Percentiles rank a stretch among this genome's conserved stretches.
Evolutionary conservation across 352 stramenopile genomes (phyloP).

Genomic region (Phytopythium aichiense): DNA sequence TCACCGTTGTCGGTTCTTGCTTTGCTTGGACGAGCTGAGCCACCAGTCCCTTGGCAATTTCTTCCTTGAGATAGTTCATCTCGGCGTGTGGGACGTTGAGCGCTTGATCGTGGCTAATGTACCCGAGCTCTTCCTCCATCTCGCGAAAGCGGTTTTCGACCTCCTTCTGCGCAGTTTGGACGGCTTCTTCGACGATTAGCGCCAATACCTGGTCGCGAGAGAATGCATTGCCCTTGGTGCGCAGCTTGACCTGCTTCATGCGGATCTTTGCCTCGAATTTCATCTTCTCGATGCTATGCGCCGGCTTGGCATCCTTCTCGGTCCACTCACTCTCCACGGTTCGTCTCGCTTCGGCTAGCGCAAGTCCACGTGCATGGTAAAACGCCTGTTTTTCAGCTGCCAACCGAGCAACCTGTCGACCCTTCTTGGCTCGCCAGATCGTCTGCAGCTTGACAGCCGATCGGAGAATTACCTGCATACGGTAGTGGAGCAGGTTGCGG

Average conservation of each 20-base stretch:
- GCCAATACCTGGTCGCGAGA: constrained; percentile 75
- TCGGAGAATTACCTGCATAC: constrained; percentile 58
- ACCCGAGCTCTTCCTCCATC: constrained; percentile 84
- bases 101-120: constrained; percentile 42
- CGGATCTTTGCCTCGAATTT: constrained; percentile 93
- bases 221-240: constrained; percentile 79
- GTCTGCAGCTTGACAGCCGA: constrained; percentile 84
- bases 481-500: constrained; percentile 79
- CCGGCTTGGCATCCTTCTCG: constrained; percentile 63
- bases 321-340: constrained; percentile 70
- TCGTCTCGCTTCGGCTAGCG: constrained; percentile 55
- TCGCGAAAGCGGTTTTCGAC: constrained; percentile 81
- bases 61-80: constrained; percentile 49
- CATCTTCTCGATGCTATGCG: constrained; percentile 85
- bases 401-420: constrained; percentile 57
- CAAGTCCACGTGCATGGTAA: constrained; percentile 79
- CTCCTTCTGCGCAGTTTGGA: constrained; percentile 72
- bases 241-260: constrained; percentile 90
- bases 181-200: constrained; percentile 81
- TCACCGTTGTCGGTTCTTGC: constrained; percentile 40
- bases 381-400: constrained; percentile 88
- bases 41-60: constrained; percentile 66
- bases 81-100: constrained; percentile 41
- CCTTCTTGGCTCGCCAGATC: constrained; percentile 70
- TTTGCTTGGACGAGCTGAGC: constrained; percentile 54